phyloP scores from a whole-genome alignment of 345 rosid genomes.

The Gynandropsis gynandra region DNA sequence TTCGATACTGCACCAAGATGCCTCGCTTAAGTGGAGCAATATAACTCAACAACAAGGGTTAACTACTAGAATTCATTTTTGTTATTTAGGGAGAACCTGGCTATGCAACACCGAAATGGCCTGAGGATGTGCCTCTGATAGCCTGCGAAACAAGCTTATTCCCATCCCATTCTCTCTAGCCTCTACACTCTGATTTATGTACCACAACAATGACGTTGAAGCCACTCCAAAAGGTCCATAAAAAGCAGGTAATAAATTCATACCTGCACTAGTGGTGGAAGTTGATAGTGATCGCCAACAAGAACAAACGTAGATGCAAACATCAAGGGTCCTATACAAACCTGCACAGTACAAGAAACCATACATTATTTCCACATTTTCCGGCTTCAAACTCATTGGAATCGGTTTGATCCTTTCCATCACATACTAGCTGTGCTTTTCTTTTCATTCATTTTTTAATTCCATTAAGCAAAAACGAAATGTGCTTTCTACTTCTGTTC shows the following conservation, averaged over 20 bases:
- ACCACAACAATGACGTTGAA: slow-evolving; percentile 23
- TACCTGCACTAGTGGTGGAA: slow-evolving; percentile 95
- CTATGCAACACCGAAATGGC: slow-evolving; percentile 90
- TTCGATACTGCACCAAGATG: slow-evolving; percentile 68
- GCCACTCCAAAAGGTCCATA: slow-evolving; percentile 8
- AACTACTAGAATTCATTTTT: slow-evolving; percentile 11
- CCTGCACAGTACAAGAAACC: slow-evolving; percentile 40
- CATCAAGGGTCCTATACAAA: slow-evolving; percentile 86
- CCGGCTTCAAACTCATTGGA: slow-evolving; percentile 7
- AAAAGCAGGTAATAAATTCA: slow-evolving; percentile 12
- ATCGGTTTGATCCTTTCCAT: neutral
- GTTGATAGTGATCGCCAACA: slow-evolving; percentile 97
- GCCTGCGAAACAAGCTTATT: slow-evolving; percentile 89
- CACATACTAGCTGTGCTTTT: neutral
- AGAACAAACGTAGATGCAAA: slow-evolving; percentile 82
- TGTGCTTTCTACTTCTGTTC: slow-evolving; percentile 3
- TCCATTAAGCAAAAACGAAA: neutral
- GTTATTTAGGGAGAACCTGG: slow-evolving; percentile 53
- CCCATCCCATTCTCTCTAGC: slow-evolving; percentile 95
- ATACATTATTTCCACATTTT: slow-evolving; percentile 3
- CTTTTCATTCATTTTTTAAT: neutral
- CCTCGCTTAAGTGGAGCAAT: slow-evolving; percentile 17
- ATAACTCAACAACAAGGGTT: slow-evolving; percentile 3
- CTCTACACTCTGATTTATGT: slow-evolving; percentile 57
- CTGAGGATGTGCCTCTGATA: slow-evolving; percentile 97